phyloP scores from a whole-genome alignment of 2,329 filamentous ascomycete genomes.

The Oidium heveae region DNA sequence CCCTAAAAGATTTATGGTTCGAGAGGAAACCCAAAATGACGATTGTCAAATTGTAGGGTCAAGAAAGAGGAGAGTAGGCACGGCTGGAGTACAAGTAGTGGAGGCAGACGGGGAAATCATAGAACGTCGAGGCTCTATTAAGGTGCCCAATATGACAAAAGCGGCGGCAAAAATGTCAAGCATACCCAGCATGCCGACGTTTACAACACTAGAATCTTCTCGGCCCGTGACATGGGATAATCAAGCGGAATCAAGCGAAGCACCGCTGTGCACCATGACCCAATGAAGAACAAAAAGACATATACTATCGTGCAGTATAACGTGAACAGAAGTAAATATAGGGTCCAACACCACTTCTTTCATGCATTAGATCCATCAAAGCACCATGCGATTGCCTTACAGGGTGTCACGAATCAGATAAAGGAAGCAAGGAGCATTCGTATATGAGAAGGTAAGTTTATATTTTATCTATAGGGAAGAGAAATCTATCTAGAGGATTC shows the following conservation, averaged over 20 bases:
- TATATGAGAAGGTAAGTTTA: too few species aligned
- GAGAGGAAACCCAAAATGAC: not conserved
- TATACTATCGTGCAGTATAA: not conserved
- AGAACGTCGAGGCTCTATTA: not conserved
- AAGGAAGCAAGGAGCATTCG: too few species aligned
- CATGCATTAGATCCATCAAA: not conserved
- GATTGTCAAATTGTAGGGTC: not conserved
- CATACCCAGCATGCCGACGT: not conserved
- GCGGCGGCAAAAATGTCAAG: too few species aligned
- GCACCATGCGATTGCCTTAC: not conserved
- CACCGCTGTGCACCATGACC: not conserved
- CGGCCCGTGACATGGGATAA: not conserved
- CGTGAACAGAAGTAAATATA: not conserved
- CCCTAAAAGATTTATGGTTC: not conserved
- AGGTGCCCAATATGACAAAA: too few species aligned
- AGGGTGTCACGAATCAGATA: too few species aligned
- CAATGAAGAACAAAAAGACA: not conserved
- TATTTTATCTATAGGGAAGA: too few species aligned
- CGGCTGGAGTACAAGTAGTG: not conserved
- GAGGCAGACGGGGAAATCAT: not conserved
- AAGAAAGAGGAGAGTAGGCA: not conserved
- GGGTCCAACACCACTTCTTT: not conserved
- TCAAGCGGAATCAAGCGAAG: not conserved
- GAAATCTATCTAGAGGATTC: too few species aligned
- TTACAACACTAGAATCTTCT: not conserved